Percentiles rank a stretch among this genome's conserved stretches.
Evolutionary conservation across 1,284 basidiomycete genomes (phyloP).

Genomic region (Heterobasidion parviporum): DNA sequence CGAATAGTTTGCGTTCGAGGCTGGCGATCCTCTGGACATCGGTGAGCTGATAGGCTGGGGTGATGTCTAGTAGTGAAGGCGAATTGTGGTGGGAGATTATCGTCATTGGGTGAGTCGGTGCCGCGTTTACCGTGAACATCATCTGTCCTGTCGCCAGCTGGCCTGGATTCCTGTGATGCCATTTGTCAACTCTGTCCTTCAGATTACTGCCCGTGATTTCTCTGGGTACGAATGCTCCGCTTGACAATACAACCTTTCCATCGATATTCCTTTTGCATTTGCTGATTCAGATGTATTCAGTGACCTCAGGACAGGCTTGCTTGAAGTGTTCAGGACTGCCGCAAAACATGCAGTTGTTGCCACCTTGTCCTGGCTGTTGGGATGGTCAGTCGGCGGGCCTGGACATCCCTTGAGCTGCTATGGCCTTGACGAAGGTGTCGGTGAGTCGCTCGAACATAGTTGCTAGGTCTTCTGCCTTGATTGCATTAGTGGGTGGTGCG

Average conservation of each 20-base stretch:
- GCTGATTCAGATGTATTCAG: neutral
- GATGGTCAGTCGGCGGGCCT: neutral
- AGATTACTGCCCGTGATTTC: neutral
- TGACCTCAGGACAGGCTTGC: neutral
- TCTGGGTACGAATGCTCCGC: neutral
- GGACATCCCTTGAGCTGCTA: neutral
- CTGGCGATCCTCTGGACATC: neutral
- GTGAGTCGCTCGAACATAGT: neutral
- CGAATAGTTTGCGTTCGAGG: neutral
- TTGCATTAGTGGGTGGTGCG: neutral
- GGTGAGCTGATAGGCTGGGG: neutral
- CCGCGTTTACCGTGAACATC: neutral
- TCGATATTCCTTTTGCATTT: neutral
- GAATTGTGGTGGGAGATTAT: neutral
- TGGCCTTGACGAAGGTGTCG: neutral
- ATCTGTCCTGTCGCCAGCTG: neutral
- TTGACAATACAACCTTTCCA: neutral
- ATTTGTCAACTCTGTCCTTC: neutral
- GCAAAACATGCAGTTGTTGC: neutral
- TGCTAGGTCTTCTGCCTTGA: neutral
- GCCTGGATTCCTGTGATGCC: neutral
- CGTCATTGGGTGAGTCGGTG: neutral
- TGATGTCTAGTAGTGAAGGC: neutral
- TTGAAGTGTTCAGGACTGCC: neutral
- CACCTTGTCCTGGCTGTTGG: neutral